Base-by-base conservation (phyloP, 352 stramenopile genomes). In the Globisporangium sylvaticum region DNA sequence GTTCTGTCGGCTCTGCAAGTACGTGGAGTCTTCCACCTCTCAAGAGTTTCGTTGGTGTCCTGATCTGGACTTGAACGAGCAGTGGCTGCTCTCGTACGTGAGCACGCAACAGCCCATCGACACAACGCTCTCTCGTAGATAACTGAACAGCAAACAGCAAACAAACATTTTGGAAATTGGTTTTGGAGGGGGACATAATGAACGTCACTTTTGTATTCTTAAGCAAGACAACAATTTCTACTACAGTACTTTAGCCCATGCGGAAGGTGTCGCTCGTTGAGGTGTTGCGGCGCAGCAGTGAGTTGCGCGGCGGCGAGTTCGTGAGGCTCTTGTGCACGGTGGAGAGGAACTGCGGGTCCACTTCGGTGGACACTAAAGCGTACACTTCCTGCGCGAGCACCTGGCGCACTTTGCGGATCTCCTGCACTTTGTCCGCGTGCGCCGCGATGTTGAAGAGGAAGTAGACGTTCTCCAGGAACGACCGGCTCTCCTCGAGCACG, bases 361-460 rank as follows among this genome's bases (percentile, higher is more conserved):
- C 81, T 56, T 76, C 84, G 44, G 68, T 60, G 3, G 73, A 79
- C 44, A 91, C 73, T 7, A 91, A 58, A 5, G 81, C 75, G 64
- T 88, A 73, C 22, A 92, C 81, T 67, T 89, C 75, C 63, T 76
- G 65, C 15, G 76, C 80, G 31, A 92, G 75, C 58, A 70, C 39
- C 44, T 80, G 72, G 32, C 84, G 79, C 63, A 86, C 73, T 59
- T 83, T 83, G 58, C 77, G 81, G 59, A 91, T 71, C 27, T 76
- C 71, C 3, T 75, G 65, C 32, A 91, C 77, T 54, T 90, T 69
- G 37, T 93, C 81, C 8, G 80, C 68, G 62, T 90, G 81, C 9
- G 81, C 73, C 0, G 84, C 75, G 62, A 91, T 88, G 69, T 83
- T 90, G 66, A 88, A 88, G 39, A 91, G 74, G 71, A 90, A 93